phyloP scores from a whole-genome alignment of 2,329 filamentous ascomycete genomes.

The Diaporthe destruens region DNA sequence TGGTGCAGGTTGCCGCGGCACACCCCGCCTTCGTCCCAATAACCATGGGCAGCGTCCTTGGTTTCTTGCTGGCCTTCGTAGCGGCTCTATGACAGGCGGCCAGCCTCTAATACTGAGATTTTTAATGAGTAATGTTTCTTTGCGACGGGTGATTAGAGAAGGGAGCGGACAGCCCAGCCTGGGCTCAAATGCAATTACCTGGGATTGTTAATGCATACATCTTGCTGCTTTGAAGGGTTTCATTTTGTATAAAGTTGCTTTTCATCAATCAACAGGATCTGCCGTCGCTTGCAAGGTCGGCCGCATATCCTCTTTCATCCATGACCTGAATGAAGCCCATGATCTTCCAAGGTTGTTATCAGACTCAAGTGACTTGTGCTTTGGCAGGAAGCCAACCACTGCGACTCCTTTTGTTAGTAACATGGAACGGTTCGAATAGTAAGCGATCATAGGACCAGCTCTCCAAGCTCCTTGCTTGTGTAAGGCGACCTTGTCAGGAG shows the following conservation, averaged over 20 bases:
- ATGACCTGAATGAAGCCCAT: neutral
- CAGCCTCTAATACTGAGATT: constrained; percentile 3
- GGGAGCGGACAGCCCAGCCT: neutral
- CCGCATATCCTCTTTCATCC: constrained; percentile 16
- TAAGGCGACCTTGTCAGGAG: neutral
- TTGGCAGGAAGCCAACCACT: too few species aligned
- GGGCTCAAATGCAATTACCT: constrained; percentile 1
- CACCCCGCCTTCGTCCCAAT: constrained; percentile 21
- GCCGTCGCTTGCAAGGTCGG: neutral
- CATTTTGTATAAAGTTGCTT: constrained; percentile 25
- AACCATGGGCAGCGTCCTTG: constrained; percentile 20
- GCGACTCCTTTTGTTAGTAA: neutral
- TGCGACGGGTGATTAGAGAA: neutral
- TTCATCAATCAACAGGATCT: constrained; percentile 20
- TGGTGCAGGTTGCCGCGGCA: constrained; percentile 16
- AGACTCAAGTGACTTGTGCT: neutral
- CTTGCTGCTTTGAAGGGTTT: constrained; percentile 17
- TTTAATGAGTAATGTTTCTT: constrained; percentile 30
- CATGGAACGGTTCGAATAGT: neutral
- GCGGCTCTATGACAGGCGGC: constrained; percentile 10
- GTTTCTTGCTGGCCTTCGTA: constrained; percentile 29
- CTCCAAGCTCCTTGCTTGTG: neutral
- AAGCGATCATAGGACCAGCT: too few species aligned
- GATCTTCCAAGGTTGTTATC: neutral
- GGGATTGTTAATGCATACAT: constrained; percentile 25